Conservation (phyloP, 2,329 filamentous ascomycete genomes). For the Colletotrichum falcatum region DNA sequence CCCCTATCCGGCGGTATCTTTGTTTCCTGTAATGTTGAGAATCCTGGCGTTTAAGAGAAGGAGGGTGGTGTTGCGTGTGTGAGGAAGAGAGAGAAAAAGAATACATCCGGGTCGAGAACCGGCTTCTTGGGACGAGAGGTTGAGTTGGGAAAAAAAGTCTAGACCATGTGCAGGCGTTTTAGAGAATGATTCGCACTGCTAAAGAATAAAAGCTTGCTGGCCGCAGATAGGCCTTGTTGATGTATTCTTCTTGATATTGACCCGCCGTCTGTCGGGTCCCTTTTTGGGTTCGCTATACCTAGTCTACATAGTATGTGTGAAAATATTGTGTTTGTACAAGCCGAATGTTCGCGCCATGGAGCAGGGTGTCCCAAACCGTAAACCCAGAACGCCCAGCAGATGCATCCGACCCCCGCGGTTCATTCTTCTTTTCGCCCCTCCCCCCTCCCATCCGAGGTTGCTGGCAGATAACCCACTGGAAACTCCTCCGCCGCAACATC, state of each 20-base stretch:
- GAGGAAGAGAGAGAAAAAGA: background rate
- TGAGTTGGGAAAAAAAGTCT: constrained; percentile 25
- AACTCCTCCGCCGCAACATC: background rate
- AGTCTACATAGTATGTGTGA: constrained; percentile 31
- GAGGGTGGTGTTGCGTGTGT: background rate
- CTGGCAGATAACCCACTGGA: background rate
- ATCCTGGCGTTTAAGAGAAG: constrained; percentile 26
- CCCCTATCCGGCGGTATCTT: constrained; percentile 29
- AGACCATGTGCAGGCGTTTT: constrained; percentile 5
- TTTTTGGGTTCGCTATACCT: constrained; percentile 25
- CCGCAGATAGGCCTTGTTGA: constrained; percentile 3
- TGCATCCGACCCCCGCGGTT: constrained; percentile 28
- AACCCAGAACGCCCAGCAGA: constrained; percentile 39
- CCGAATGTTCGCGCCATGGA: constrained; percentile 36
- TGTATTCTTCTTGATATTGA: constrained; percentile 6
- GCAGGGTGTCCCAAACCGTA: constrained; percentile 38
- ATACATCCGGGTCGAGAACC: constrained; percentile 12
- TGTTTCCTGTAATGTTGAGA: constrained; percentile 27
- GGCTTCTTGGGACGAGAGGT: background rate
- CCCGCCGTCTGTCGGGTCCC: constrained; percentile 21
- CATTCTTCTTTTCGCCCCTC: background rate
- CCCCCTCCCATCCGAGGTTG: background rate
- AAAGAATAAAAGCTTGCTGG: constrained; percentile 4
- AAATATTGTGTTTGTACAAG: constrained; percentile 30
- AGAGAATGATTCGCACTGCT: background rate